Percentiles rank a stretch among this genome's conserved stretches.
phyloP scores from a whole-genome alignment of 2,329 filamentous ascomycete genomes.

The Trichoderma endophyticum region DNA sequence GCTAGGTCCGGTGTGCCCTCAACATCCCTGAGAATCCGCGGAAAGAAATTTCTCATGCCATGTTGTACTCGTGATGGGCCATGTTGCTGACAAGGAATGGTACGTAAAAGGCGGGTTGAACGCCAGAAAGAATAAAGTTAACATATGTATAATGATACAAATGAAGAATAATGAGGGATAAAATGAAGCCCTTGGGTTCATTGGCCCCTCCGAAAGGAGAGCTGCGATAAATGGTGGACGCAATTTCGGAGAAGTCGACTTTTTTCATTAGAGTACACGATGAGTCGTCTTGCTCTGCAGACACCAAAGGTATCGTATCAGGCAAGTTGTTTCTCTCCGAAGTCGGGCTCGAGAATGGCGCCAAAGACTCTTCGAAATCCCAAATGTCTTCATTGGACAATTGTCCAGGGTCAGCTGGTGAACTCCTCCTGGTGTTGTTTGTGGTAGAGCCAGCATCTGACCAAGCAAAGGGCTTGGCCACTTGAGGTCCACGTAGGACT shows the following conservation, averaged over 20 bases:
- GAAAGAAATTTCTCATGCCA: neutral
- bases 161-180: no score
- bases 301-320: conserved; percentile 25
- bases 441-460: conserved; percentile 28
- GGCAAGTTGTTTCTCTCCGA: conserved; percentile 29
- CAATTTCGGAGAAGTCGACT: conserved; percentile 37
- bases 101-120: neutral
- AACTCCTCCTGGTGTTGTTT: conserved; percentile 30
- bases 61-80: neutral
- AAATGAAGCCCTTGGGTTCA: conserved; percentile 4
- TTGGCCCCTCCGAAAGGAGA: conserved; percentile 22
- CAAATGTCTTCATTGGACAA: conserved; percentile 21
- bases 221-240: conserved; percentile 29
- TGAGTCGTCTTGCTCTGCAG: neutral
- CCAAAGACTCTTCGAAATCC: conserved; percentile 26
- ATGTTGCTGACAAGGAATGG: neutral
- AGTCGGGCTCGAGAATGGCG: conserved; percentile 30
- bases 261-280: neutral
- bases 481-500: neutral
- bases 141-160: no score
- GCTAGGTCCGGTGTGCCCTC: neutral
- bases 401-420: conserved; percentile 25
- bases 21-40: neutral
- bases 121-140: neutral
- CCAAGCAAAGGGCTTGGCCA: conserved; percentile 25